phyloP scores from a whole-genome alignment of 805 yeast genomes.

The Candida khao-thaluensis region DNA sequence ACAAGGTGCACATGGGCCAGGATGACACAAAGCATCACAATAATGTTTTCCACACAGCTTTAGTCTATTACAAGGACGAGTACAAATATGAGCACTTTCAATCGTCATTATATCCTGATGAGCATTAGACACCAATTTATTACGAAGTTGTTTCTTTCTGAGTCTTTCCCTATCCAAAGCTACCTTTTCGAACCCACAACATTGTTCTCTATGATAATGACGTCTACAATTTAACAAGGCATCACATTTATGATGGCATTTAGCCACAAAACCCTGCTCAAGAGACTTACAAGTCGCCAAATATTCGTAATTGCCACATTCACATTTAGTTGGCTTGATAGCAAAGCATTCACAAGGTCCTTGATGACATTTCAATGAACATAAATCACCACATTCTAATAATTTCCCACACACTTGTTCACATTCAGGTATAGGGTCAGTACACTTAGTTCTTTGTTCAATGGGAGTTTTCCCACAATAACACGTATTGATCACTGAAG shows the following conservation, averaged over 20 bases:
- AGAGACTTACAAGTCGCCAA: conserved; percentile 62
- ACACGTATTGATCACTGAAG: conserved; percentile 60
- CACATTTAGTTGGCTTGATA: conserved; percentile 52
- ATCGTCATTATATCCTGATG: conserved; percentile 51
- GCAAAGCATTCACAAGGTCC: conserved; percentile 73
- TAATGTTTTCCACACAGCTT: conserved; percentile 62
- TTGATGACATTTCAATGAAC: conserved; percentile 69
- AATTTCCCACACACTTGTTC: conserved; percentile 58
- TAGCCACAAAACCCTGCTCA: conserved; percentile 52
- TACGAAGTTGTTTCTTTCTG: conserved; percentile 49
- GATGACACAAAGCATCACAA: conserved; percentile 72
- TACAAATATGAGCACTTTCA: conserved; percentile 75
- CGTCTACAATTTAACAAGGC: conserved; percentile 76
- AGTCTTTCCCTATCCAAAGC: conserved; percentile 60
- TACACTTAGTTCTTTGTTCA: conserved; percentile 54
- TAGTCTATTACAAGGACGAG: conserved; percentile 59
- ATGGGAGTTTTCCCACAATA: conserved; percentile 70
- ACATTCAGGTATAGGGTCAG: conserved; percentile 81
- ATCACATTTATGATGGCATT: conserved; percentile 69
- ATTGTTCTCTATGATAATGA: conserved; percentile 66
- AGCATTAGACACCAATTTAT: conserved; percentile 34
- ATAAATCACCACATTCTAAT: conserved; percentile 70
- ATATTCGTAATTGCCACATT: conserved; percentile 58
- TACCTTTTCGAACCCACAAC: conserved; percentile 66
- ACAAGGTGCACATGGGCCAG: conserved; percentile 80